Evolutionary conservation across 768 basidiomycete genomes (phyloP), one percentile per base, ranked within the genome.

Genomic region (Phanerochaete sordida): DNA sequence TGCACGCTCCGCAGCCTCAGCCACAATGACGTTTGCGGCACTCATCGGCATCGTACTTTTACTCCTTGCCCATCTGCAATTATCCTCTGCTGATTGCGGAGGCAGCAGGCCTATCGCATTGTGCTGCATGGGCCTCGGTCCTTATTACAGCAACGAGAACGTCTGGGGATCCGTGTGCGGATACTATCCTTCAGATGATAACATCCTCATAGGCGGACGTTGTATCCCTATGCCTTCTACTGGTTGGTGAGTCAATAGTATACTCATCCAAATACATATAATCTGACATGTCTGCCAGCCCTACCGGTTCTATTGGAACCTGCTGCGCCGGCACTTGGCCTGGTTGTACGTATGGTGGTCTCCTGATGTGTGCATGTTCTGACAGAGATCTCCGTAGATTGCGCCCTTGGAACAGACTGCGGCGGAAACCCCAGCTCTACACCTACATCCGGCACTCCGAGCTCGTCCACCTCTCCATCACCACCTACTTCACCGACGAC

Each of bases 391-490:
- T 35, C 13, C 33, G 33, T 35, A 35, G 7, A 61, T 43, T 61
- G 60, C 30, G 60, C 37, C 7, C 26, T 61, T 11, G 60, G 60
- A 9, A 57, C 56, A 4, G 27, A 56, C 54, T 61, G 60, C 27
- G 60, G 60, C 4, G 21, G 6, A n/a, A n/a, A n/a, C n/a, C n/a
- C n/a, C 11, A 50, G 35, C 26, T 13, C 33, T 35, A 35, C 33
- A 13, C 33, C 33, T 13, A 35, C 7, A 6, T 35, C 33, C 33
- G n/a, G n/a, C n/a, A n/a, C n/a, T n/a, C n/a, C n/a, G n/a, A n/a
- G n/a, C n/a, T n/a, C n/a, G n/a, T n/a, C n/a, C n/a, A n/a, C n/a
- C n/a, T n/a, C n/a, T n/a, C n/a, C n/a, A n/a, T n/a, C n/a, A n/a
- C n/a, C n/a, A n/a, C n/a, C n/a, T n/a, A n/a, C n/a, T n/a, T n/a